A percentile compares a stretch with the other conserved stretches of the same genome.
Evolutionary conservation across 129 eudicot genomes (phyloP).

Genomic region (Centrapalus pauciflorus): DNA sequence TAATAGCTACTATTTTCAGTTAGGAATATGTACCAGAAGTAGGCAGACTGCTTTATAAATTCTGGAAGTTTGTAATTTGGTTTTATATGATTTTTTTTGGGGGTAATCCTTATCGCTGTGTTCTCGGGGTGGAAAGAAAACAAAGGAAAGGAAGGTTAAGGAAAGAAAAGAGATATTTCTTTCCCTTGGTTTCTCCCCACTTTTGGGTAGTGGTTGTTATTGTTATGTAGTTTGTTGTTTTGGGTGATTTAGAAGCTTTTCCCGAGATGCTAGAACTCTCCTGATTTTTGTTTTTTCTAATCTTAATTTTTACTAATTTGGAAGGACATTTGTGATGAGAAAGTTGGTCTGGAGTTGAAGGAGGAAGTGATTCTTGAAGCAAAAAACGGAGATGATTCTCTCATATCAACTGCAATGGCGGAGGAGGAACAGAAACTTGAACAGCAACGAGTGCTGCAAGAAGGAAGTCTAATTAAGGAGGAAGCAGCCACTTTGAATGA

Average conservation of each 20-base stretch:
- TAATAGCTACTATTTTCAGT: too few relatives aligned
- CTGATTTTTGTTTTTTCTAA: background rate
- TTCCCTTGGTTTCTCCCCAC: too few relatives aligned
- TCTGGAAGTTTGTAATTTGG: too few relatives aligned
- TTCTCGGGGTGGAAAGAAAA: too few relatives aligned
- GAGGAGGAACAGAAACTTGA: conserved; percentile 68
- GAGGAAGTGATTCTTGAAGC: conserved; percentile 44
- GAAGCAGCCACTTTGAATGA: conserved; percentile 62
- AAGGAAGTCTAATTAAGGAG: conserved; percentile 27
- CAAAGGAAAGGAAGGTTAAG: too few relatives aligned
- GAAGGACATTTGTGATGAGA: conserved; percentile 53
- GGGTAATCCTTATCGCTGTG: too few relatives aligned
- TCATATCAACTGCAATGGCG: conserved; percentile 46
- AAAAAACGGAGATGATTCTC: conserved; percentile 55
- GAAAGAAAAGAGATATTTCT: too few relatives aligned
- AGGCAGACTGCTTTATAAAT: too few relatives aligned
- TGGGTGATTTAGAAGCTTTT: background rate
- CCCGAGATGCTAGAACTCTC: too few relatives aligned
- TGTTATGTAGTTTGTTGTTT: background rate
- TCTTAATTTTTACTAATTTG: background rate
- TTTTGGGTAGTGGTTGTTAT: too few relatives aligned
- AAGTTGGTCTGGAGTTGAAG: conserved; percentile 37
- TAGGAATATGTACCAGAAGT: too few relatives aligned
- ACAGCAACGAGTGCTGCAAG: conserved; percentile 54
- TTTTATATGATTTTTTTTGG: too few relatives aligned